These are phyloP conservation scores for Saturnispora besseyi DNA, from an alignment of 805 yeast genomes.

Conservation along the genomic window DNA sequence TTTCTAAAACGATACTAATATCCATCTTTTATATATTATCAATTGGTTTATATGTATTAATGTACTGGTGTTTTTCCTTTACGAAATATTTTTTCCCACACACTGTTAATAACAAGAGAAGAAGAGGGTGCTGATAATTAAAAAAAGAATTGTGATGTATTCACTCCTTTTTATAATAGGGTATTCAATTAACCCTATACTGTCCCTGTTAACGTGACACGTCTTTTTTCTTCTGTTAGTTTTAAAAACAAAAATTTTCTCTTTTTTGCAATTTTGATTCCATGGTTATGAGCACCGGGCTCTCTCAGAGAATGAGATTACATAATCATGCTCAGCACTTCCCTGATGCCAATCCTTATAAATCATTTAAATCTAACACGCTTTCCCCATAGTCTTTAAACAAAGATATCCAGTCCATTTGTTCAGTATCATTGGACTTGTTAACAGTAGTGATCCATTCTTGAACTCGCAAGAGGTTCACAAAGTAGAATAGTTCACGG, in stretches of 20 bases:
- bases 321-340: slow-evolving; percentile 4
- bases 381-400: background rate
- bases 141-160: background rate
- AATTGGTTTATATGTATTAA: background rate
- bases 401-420: background rate
- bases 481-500: slow-evolving; percentile 64
- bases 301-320: background rate
- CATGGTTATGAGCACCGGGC: slow-evolving; percentile 6
- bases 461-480: slow-evolving; percentile 40
- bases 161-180: background rate
- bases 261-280: background rate
- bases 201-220: background rate
- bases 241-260: background rate
- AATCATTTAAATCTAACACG: background rate
- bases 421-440: slow-evolving; percentile 15
- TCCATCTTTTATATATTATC: slow-evolving; percentile 34
- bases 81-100: background rate
- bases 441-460: slow-evolving; percentile 76
- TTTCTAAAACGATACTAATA: slow-evolving; percentile 64
- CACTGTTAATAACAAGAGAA: background rate
- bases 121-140: background rate
- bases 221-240: background rate
- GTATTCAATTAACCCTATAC: background rate
- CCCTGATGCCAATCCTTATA: background rate
- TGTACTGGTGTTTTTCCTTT: background rate